A percentile compares a stretch with the other conserved stretches of the same genome.
Conservation (phyloP, 371 early-diverging fungal genomes). For the Mortierella sp. region DNA sequence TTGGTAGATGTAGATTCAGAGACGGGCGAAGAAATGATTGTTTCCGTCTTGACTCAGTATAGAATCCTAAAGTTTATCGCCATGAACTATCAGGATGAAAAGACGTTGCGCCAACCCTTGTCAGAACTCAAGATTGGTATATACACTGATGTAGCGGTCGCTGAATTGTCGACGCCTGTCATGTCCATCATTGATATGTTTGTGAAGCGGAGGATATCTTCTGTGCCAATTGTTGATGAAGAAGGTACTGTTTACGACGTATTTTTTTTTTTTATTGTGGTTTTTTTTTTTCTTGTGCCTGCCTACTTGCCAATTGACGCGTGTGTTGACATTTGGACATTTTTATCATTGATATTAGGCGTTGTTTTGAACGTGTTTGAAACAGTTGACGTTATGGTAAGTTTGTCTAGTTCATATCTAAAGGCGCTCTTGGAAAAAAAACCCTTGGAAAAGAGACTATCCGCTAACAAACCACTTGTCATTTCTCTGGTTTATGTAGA, state of each 20-base stretch:
- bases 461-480: no score
- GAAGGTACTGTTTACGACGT: constrained; percentile 62
- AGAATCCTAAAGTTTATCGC: constrained; percentile 93
- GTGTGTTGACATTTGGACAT: background rate
- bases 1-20: constrained; percentile 85
- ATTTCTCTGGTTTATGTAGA: constrained; percentile 34
- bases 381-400: constrained; percentile 93
- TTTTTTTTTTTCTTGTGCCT: no score
- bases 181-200: constrained; percentile 91
- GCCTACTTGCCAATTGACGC: background rate
- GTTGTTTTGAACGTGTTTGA: constrained; percentile 94
- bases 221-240: constrained; percentile 93
- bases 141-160: constrained; percentile 83
- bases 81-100: constrained; percentile 80
- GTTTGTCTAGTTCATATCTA: background rate
- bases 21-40: constrained; percentile 86
- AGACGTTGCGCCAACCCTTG: constrained; percentile 75
- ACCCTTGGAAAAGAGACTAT: no score
- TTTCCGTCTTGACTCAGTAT: constrained; percentile 92
- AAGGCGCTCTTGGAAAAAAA: background rate
- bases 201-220: constrained; percentile 88
- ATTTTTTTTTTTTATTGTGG: background rate
- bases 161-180: constrained; percentile 82
- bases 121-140: constrained; percentile 88
- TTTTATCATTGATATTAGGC: constrained; percentile 57